Conservation (phyloP, 805 yeast genomes). For the Scheffersomyces coipomensis region DNA sequence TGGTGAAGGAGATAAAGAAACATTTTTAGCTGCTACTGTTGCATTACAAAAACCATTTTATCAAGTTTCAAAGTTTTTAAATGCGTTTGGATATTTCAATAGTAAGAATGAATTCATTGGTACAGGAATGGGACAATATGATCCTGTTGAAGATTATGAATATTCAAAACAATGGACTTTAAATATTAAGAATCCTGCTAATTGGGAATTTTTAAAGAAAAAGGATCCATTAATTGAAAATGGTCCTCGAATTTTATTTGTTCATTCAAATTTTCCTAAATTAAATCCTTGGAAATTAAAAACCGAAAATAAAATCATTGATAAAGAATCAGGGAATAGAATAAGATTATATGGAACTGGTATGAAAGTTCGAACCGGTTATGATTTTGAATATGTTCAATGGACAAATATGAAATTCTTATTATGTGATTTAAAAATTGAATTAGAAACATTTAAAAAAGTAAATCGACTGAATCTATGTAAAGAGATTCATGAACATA, state of each 20-base stretch:
- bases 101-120: conserved; percentile 49
- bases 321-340: conserved; percentile 43
- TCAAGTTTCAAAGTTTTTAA: conserved; percentile 51
- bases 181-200: neutral
- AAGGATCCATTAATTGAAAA: conserved; percentile 9
- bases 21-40: conserved; percentile 68
- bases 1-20: conserved; percentile 86
- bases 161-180: conserved; percentile 7
- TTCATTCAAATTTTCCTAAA: conserved; percentile 69
- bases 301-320: conserved; percentile 37
- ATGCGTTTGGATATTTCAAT: conserved; percentile 49
- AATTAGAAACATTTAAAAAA: conserved; percentile 43
- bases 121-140: conserved; percentile 74
- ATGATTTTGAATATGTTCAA: conserved; percentile 57
- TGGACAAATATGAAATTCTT: conserved; percentile 58
- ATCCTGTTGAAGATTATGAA: conserved; percentile 60
- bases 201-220: conserved; percentile 3
- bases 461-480: conserved; percentile 45
- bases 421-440: conserved; percentile 49
- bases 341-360: conserved; percentile 60
- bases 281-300: conserved; percentile 59
- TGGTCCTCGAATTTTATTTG: conserved; percentile 42
- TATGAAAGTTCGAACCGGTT: conserved; percentile 49
- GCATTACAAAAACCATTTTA: conserved; percentile 48
- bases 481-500: conserved; percentile 47